phyloP scores from a whole-genome alignment of 2,329 filamentous ascomycete species.

The Biscogniauxia marginata region DNA sequence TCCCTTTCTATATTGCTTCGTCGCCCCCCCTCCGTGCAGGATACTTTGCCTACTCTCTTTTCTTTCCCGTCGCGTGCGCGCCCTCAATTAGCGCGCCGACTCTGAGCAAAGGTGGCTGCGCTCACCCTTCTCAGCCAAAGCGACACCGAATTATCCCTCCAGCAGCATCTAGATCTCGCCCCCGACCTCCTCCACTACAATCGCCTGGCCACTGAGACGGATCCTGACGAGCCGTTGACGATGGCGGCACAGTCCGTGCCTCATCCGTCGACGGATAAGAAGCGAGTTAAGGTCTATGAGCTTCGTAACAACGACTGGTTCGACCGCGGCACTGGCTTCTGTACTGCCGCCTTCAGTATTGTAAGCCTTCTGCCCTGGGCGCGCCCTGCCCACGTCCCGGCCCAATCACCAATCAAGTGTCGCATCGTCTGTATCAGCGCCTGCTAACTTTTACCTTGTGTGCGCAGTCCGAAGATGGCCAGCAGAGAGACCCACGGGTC shows the following conservation, averaged over 20 bases:
- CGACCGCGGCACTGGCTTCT: constrained; percentile 94
- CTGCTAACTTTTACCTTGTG: constrained; percentile 12
- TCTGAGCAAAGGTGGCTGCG: constrained; percentile 49
- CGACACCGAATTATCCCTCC: constrained; percentile 57
- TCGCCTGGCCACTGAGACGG: constrained; percentile 50
- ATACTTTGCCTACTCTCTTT: neutral
- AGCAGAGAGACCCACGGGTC: constrained; percentile 79
- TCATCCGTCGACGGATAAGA: constrained; percentile 65
- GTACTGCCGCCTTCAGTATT: constrained; percentile 71
- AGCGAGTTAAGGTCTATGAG: constrained; percentile 97
- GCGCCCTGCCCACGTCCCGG: neutral
- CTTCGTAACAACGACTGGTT: constrained; percentile 99
- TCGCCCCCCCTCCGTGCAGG: neutral
- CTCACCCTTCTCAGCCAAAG: constrained; percentile 54
- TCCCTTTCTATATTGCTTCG: neutral
- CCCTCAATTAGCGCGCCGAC: constrained; percentile 34
- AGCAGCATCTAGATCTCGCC: constrained; percentile 58
- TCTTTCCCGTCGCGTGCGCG: constrained; percentile 29
- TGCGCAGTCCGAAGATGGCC: constrained; percentile 52
- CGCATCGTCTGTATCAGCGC: constrained; percentile 10
- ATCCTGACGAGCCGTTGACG: constrained; percentile 59
- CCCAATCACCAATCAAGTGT: neutral
- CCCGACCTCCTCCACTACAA: constrained; percentile 52
- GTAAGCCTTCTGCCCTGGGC: constrained; percentile 49
- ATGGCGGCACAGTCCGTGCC: constrained; percentile 69